Evolutionary conservation across 208 protist genomes (phyloP), one percentile per base, ranked within the genome.

Genomic region (Wallacemonas sp.): DNA sequence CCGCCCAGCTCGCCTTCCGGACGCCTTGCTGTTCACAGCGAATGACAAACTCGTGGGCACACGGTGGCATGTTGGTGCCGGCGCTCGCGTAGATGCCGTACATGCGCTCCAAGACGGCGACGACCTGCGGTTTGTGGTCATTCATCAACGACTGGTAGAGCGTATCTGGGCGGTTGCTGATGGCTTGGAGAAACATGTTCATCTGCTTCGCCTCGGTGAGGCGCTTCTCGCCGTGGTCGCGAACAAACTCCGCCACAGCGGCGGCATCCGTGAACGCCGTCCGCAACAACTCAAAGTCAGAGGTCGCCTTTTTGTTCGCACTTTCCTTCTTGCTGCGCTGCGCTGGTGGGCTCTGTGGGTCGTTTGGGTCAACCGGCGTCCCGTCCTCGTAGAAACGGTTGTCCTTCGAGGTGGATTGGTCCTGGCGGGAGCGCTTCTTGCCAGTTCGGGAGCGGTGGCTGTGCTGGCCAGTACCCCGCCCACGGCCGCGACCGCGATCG

Each of bases 41-140:
- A 44, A 95, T 89, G 19, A 92, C 45, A 63, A 91, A 95, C 62
- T 95, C 86, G 61, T 93, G 89, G 15, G 74, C 79, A 3, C 76
- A 41, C 0, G 86, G 83, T 9, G 44, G 62, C 55, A 89, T 75
- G 1, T 71, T 34, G 4, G 55, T 50, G 24, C 76, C 77, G 5
- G 32, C 26, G n/a, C 69, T 68, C 10, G 80, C 77, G 61, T 79
- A 88, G 26, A 90, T 26, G 21, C 82, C 67, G 61, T 83, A 81
- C 63, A 95, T 70, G 19, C 75, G 69, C 61, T 91, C 83, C 1
- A 95, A 73, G 4, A 82, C 45, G 1, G 77, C 62, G 19, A 78
- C 64, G 0, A 92, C 76, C 38, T 87, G 72, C 2, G 55, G 29
- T 62, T 89, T 91, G 78, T 84, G 63, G 24, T 71, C 15, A n/a